Evolutionary conservation across 2,329 filamentous ascomycete species (phyloP).

Genomic region (Periglandula ipomoeae): DNA sequence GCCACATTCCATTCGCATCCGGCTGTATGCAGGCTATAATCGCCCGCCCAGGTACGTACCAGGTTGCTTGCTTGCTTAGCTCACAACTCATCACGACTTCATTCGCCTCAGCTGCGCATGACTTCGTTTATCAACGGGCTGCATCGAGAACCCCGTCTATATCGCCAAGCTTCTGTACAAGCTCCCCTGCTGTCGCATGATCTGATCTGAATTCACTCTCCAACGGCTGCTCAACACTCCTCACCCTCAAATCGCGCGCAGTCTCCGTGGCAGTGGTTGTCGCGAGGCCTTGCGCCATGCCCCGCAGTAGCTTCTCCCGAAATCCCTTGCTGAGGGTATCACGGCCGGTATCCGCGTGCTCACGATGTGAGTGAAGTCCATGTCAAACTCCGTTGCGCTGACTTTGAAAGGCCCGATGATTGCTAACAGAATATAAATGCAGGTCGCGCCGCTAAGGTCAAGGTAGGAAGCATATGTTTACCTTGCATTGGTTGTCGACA

Average conservation of each 20-base stretch:
- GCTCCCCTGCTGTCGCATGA: neutral
- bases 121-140: neutral
- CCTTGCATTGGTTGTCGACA: neutral
- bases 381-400: neutral
- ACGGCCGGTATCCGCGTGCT: constrained; percentile 71
- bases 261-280: neutral
- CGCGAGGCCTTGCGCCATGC: constrained; percentile 22
- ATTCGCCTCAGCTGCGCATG: neutral
- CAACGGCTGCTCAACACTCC: neutral
- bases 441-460: constrained; percentile 86
- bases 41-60: neutral
- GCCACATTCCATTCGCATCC: neutral
- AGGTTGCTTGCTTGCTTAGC: neutral
- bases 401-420: neutral
- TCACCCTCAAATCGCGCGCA: neutral
- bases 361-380: constrained; percentile 47
- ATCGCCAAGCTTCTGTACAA: neutral
- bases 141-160: neutral
- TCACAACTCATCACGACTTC: neutral
- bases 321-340: constrained; percentile 63
- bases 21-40: neutral
- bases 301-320: constrained; percentile 38
- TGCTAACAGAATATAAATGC: neutral
- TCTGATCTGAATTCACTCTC: neutral
- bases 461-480: constrained; percentile 37